Conservation (phyloP, 1,284 basidiomycete species). For the Malassezia japonica region DNA sequence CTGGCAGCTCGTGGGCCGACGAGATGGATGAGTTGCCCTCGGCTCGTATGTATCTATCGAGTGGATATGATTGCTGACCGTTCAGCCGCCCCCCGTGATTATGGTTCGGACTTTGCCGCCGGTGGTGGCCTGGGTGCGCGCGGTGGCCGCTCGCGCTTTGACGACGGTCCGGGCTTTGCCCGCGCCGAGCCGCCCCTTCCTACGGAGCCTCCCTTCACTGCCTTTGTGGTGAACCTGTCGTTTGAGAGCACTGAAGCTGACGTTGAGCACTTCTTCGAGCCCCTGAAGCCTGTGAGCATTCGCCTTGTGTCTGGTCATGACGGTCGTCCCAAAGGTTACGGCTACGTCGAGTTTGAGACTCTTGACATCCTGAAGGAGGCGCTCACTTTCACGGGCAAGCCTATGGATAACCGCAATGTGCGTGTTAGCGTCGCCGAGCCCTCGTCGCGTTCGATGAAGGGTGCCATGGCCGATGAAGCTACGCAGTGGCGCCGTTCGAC, state of each 20-base stretch:
- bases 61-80: neutral
- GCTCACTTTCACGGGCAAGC: conserved; percentile 31
- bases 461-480: conserved; percentile 51
- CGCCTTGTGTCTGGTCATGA: conserved; percentile 80
- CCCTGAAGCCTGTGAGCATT: conserved; percentile 55
- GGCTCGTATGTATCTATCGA: conserved; percentile 21
- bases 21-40: conserved; percentile 45
- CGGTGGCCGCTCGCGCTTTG: conserved; percentile 21
- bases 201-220: conserved; percentile 87
- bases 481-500: conserved; percentile 75
- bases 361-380: conserved; percentile 75
- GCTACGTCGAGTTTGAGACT: conserved; percentile 85
- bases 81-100: conserved; percentile 9
- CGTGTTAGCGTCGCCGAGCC: conserved; percentile 92
- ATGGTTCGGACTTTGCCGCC: conserved; percentile 8
- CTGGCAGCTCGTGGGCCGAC: conserved; percentile 47
- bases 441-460: conserved; percentile 49
- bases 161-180: conserved; percentile 27
- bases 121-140: conserved; percentile 32
- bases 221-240: conserved; percentile 86
- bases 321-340: conserved; percentile 93
- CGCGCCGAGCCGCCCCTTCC: conserved; percentile 89
- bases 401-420: conserved; percentile 67
- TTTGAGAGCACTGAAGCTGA: conserved; percentile 83
- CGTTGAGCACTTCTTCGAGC: conserved; percentile 60